Conservation (phyloP, 768 basidiomycete genomes). For the Russula compacta region DNA sequence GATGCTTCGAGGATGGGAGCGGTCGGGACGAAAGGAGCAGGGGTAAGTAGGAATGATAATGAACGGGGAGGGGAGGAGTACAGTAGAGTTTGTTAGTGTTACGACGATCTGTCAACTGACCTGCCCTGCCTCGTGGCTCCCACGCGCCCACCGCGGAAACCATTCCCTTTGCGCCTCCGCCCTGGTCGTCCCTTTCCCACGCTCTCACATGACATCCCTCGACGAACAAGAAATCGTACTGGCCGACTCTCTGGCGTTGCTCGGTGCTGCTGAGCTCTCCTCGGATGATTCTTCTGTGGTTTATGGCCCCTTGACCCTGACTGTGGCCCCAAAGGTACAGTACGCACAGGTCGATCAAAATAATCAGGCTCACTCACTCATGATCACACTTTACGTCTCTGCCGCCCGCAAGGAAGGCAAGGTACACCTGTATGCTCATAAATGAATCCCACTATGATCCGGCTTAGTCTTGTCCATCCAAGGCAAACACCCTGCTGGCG, state of each 20-base stretch:
- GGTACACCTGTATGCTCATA: not conserved
- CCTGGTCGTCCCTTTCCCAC: slow-evolving; percentile 6
- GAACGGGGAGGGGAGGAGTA: not conserved
- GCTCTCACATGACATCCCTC: not conserved
- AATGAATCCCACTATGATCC: not conserved
- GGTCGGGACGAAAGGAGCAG: not conserved
- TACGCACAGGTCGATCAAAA: not conserved
- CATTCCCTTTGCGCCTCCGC: too few relatives aligned
- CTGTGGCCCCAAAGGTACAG: not conserved
- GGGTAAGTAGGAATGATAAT: not conserved
- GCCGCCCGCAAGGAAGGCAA: not conserved
- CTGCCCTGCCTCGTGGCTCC: slow-evolving; percentile 10
- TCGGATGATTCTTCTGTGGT: not conserved
- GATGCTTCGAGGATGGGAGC: not conserved
- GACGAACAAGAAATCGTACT: not conserved
- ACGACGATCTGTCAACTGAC: not conserved
- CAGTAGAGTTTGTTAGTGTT: not conserved
- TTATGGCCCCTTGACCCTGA: not conserved
- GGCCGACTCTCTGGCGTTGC: not conserved
- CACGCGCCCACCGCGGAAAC: not conserved
- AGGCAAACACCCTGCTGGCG: slow-evolving; percentile 65
- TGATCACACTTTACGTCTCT: not conserved
- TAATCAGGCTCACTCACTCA: not conserved
- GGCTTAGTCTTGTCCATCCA: not conserved
- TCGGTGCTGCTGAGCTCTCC: not conserved